phyloP scores from a whole-genome alignment of 2,329 filamentous ascomycete genomes.

The Teratosphaeria gauchensis region DNA sequence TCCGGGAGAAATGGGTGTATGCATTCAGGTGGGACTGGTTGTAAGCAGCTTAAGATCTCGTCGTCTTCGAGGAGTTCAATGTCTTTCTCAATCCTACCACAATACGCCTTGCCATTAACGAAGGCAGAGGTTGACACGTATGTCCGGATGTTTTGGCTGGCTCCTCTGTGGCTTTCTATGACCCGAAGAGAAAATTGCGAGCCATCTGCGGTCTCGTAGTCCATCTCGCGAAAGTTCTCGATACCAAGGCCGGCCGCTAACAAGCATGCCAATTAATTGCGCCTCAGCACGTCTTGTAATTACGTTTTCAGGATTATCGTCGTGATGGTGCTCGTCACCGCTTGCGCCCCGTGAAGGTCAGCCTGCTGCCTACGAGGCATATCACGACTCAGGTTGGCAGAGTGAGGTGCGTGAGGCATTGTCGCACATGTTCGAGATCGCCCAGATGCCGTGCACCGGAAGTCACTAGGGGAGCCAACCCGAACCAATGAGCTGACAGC shows the following conservation, averaged over 20 bases:
- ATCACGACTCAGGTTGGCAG: background rate
- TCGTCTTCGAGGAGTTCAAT: constrained; percentile 16
- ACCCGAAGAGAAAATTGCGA: constrained; percentile 19
- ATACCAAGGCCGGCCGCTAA: no score
- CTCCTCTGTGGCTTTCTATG: constrained; percentile 10
- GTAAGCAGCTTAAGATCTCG: constrained; percentile 14
- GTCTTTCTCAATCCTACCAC: constrained; percentile 10
- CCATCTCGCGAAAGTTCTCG: constrained; percentile 8
- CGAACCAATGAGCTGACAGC: background rate
- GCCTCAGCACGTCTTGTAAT: no score
- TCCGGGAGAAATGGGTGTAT: constrained; percentile 16
- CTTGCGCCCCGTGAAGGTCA: background rate
- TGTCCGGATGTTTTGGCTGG: background rate
- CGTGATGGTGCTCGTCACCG: no score
- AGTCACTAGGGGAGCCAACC: background rate
- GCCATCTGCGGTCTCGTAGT: constrained; percentile 21
- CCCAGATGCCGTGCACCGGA: background rate
- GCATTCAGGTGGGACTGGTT: constrained; percentile 17
- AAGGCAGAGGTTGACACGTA: constrained; percentile 18
- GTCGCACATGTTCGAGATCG: background rate
- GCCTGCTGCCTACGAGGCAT: background rate
- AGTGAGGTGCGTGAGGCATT: background rate
- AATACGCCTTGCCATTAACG: constrained; percentile 20
- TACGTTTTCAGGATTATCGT: no score
- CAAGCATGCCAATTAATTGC: no score